phyloP scores from a whole-genome alignment of 805 yeast species.

The Blastobotrys terrestris region DNA sequence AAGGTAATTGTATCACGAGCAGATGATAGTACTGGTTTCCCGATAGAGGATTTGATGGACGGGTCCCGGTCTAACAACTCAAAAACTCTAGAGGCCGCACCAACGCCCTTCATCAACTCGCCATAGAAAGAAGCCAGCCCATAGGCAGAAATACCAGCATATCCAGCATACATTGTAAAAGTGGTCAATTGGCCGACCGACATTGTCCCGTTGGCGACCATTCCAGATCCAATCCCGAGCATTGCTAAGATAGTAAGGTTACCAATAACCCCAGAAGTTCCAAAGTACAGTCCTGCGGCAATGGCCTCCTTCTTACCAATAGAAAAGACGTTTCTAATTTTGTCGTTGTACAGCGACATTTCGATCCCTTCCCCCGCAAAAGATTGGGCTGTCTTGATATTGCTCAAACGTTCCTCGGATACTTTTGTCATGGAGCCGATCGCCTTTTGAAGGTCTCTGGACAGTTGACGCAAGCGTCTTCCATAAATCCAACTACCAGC shows the following conservation, averaged over 20 bases:
- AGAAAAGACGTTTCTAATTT: slow-evolving; percentile 56
- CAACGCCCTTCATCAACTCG: slow-evolving; percentile 94
- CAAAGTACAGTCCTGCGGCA: slow-evolving; percentile 68
- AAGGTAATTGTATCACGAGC: slow-evolving; percentile 45
- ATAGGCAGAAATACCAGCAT: slow-evolving; percentile 87
- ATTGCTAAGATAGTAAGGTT: slow-evolving; percentile 73
- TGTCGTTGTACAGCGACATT: slow-evolving; percentile 65
- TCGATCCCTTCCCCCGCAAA: slow-evolving; percentile 82
- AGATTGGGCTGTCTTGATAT: slow-evolving; percentile 80
- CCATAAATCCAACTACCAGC: slow-evolving; percentile 80
- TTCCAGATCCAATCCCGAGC: slow-evolving; percentile 70
- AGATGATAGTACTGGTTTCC: slow-evolving; percentile 39
- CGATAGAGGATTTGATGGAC: slow-evolving; percentile 58
- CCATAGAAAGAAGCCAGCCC: slow-evolving; percentile 88
- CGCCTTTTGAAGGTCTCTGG: slow-evolving; percentile 73
- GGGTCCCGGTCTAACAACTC: slow-evolving; percentile 80
- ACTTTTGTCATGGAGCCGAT: slow-evolving; percentile 83
- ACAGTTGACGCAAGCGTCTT: slow-evolving; percentile 61
- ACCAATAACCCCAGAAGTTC: slow-evolving; percentile 79
- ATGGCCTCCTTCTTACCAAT: slow-evolving; percentile 77
- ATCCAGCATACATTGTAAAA: slow-evolving; percentile 92
- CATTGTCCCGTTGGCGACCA: slow-evolving; percentile 71
- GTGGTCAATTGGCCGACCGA: slow-evolving; percentile 86
- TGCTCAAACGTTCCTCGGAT: slow-evolving; percentile 84
- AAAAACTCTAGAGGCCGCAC: slow-evolving; percentile 88